A percentile compares a stretch with the other conserved stretches of the same genome.
Evolutionary conservation across 805 yeast genomes (phyloP).

Genomic region (Myxozyma geophila): DNA sequence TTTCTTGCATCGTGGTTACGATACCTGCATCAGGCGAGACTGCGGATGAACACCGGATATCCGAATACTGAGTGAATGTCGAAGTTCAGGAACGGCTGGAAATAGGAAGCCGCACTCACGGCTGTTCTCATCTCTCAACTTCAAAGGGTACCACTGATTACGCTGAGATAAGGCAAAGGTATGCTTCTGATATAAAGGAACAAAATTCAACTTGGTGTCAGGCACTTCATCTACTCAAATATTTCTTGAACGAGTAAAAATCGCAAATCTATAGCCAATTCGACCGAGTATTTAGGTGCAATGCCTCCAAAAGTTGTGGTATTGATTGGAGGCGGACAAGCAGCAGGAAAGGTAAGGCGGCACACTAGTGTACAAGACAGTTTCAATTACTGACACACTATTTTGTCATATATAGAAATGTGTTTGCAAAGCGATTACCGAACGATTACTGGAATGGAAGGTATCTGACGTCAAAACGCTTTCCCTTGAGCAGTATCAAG

Average conservation of each 20-base stretch:
- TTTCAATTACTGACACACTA: not conserved
- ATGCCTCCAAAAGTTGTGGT: slow-evolving; percentile 31
- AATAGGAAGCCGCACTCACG: too few relatives aligned
- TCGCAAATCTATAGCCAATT: too few relatives aligned
- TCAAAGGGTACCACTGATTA: too few relatives aligned
- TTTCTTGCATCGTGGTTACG: not conserved
- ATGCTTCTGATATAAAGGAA: too few relatives aligned
- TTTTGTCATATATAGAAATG: slow-evolving; percentile 17
- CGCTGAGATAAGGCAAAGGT: too few relatives aligned
- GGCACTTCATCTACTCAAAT: not conserved
- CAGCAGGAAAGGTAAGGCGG: slow-evolving; percentile 28
- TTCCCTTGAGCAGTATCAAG: slow-evolving; percentile 16
- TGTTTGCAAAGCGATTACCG: slow-evolving; percentile 23
- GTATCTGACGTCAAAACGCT: slow-evolving; percentile 18
- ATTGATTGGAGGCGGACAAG: slow-evolving; percentile 33
- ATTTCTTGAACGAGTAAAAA: not conserved
- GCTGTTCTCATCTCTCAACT: too few relatives aligned
- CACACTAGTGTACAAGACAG: not conserved
- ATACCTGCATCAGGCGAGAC: not conserved
- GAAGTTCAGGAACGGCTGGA: too few relatives aligned
- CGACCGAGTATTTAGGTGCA: not conserved
- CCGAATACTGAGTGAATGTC: too few relatives aligned
- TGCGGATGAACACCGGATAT: not conserved
- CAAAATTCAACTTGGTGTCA: too few relatives aligned
- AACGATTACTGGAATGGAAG: slow-evolving; percentile 22